Evolutionary conservation across 345 rosid species (phyloP).

Genomic region (Citrus sinensis): DVS_A1.0 CM039165.1:31100501-31101000

Average conservation of each 20-base stretch:
- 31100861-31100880: constrained; percentile 88
- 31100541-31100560: constrained; percentile 4
- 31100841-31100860: constrained; percentile 99
- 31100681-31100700: constrained; percentile 81
- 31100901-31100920: constrained; percentile 64
- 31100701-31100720: constrained; percentile 72
- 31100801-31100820: constrained; percentile 84
- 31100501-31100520: constrained; percentile 11
- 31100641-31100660: constrained; percentile 73
- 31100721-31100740: constrained; percentile 80
- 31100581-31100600: constrained; percentile 52
- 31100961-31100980: constrained; percentile 78
- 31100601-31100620: constrained; percentile 86
- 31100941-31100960: constrained; percentile 83
- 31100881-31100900: constrained; percentile 95
- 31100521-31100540: constrained; percentile 7
- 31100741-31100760: constrained; percentile 93
- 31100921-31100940: constrained; percentile 52
- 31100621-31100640: constrained; percentile 86
- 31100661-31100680: constrained; percentile 83
- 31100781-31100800: constrained; percentile 70
- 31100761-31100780: constrained; percentile 92
- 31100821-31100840: constrained; percentile 95
- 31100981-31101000: constrained; percentile 91
- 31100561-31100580: not conserved